Evolutionary conservation across 805 yeast species (phyloP), one percentile per base, ranked within the genome.

Genomic region (Yamadazyma endophytica): DNA sequence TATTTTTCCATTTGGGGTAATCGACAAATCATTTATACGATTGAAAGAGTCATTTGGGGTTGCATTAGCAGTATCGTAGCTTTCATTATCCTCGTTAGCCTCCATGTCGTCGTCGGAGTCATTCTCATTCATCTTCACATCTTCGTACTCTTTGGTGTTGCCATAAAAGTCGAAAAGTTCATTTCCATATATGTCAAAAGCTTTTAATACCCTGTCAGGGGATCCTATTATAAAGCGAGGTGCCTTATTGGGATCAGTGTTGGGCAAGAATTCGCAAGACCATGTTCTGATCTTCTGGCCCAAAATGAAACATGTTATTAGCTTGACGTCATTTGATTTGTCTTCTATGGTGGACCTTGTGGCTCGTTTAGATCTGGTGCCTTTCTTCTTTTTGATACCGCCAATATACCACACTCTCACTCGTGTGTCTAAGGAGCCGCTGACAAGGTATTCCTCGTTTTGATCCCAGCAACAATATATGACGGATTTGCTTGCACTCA

Each of bases 381-480:
- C 9, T 8, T 33, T 38, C 14, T 25, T 19, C 21, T 37, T 39
- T 9, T 49, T 47, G 22, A 63, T 37, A n/a, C 44, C 57, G 6
- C 52, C 55, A 2, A 80, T 58, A 43, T 77, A 76, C 86, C 94
- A 86, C 2, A 89, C 61, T 30, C 78, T 70, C 5, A 85, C 79
- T 9, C 70, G 64, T 18, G 79, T 77, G 54, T 85, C 95, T 42
- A 80, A 71, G 6, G 89, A 75, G 35, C 92, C 79, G 4, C 87
- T 73, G 7, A 88, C 72, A 16, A 89, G 40, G 46, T 70, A 72
- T 5, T 68, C 48, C 46, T 85, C 89, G 45, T 79, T 78, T 0
- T 79, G 79, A 3, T 89, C 84, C 82, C 95, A 89, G 7, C 83
- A 68, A 13, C 82, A 66, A 47, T 77, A 80, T 26, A 81, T 68